A percentile compares a stretch with the other conserved stretches of the same genome.
Conservation (phyloP, 164 flowering plant genomes). For the Houttuynia cordata region DNA sequence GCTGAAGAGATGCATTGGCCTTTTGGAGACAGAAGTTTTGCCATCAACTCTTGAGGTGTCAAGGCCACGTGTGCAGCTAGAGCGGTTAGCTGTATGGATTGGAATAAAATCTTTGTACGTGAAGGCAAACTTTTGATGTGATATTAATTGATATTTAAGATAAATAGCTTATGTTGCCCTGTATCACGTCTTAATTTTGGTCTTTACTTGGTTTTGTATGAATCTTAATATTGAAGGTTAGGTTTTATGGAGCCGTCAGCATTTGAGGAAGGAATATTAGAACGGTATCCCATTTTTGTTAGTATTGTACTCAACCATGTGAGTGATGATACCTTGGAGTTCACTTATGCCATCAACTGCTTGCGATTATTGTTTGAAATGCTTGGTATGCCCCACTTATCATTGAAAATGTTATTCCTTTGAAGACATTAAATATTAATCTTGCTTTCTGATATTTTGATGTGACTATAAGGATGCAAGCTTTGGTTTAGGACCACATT, state of each 20-base stretch:
- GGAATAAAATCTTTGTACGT: slow-evolving; percentile 90
- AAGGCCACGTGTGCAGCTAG: slow-evolving; percentile 73
- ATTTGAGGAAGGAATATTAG: slow-evolving; percentile 92
- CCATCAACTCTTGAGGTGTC: slow-evolving; percentile 37
- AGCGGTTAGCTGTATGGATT: slow-evolving; percentile 72
- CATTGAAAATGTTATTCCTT: slow-evolving; percentile 1
- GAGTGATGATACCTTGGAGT: slow-evolving; percentile 76
- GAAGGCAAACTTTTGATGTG: slow-evolving; percentile 3
- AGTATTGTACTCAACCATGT: slow-evolving; percentile 86
- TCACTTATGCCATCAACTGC: slow-evolving; percentile 76
- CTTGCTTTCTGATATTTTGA: neutral
- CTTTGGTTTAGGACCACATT: slow-evolving; percentile 82
- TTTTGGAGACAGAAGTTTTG: slow-evolving; percentile 51
- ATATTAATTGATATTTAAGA: neutral
- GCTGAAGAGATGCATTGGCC: slow-evolving; percentile 57
- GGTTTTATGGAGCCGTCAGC: slow-evolving; percentile 81
- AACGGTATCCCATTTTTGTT: slow-evolving; percentile 69
- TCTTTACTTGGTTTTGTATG: slow-evolving; percentile 1
- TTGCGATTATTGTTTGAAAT: slow-evolving; percentile 74
- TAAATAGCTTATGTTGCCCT: neutral
- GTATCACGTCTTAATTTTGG: neutral
- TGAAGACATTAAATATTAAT: neutral
- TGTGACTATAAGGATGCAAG: slow-evolving; percentile 54
- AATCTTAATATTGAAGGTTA: slow-evolving; percentile 41
- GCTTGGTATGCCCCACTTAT: slow-evolving; percentile 50